Percentiles rank a stretch among this genome's conserved stretches.
Evolutionary conservation across 805 yeast genomes (phyloP).

Genomic region (Yamadazyma endophytica): DNA sequence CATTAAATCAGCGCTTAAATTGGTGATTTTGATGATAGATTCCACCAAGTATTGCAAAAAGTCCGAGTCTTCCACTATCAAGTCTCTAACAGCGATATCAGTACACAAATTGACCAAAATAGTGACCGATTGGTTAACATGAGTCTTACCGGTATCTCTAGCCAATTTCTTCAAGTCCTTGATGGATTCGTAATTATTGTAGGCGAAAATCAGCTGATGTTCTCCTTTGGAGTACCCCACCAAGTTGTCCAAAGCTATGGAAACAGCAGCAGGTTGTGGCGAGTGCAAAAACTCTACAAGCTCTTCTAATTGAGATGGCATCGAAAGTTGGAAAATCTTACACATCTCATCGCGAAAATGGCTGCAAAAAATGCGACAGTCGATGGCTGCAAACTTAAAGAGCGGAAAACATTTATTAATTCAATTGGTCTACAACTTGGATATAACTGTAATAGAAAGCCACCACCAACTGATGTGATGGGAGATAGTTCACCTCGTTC

Average conservation of each 20-base stretch:
- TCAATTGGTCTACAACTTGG: conserved; percentile 19
- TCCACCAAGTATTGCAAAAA: conserved; percentile 48
- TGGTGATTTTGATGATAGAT: conserved; percentile 50
- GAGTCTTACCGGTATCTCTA: conserved; percentile 45
- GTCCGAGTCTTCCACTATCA: conserved; percentile 60
- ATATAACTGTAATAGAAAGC: conserved; percentile 37
- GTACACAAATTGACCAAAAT: conserved; percentile 81
- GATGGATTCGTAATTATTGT: conserved; percentile 67
- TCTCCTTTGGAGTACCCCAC: conserved; percentile 78
- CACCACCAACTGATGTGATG: conserved; percentile 25
- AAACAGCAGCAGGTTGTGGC: conserved; percentile 72
- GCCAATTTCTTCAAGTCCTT: conserved; percentile 64
- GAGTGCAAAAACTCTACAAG: conserved; percentile 79
- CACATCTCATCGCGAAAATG: not conserved
- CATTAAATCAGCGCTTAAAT: conserved; percentile 73
- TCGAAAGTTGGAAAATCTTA: conserved; percentile 7
- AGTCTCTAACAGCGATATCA: conserved; percentile 55
- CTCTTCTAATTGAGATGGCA: conserved; percentile 46
- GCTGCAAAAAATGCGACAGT: too few species aligned
- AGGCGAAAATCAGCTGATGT: conserved; percentile 60
- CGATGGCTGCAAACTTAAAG: not conserved
- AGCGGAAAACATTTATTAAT: not conserved
- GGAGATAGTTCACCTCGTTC: conserved; percentile 24
- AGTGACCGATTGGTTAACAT: conserved; percentile 67
- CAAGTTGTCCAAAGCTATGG: conserved; percentile 78